A percentile compares a stretch with the other conserved stretches of the same genome.
phyloP scores from a whole-genome alignment of 1,139 yeast genomes.

The Hyphopichia burtonii region DNA sequence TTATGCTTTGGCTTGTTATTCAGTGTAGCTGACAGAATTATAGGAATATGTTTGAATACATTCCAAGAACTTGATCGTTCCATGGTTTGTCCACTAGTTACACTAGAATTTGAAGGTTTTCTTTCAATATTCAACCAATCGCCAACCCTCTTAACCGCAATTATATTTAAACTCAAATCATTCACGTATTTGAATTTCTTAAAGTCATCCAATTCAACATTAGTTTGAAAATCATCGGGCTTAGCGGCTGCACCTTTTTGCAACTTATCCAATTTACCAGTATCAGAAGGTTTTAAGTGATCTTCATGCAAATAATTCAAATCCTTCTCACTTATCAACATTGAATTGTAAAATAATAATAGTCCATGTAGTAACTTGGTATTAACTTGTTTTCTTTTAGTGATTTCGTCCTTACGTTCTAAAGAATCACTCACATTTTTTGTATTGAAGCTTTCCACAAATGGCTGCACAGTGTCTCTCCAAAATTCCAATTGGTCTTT shows the following conservation, averaged over 20 bases:
- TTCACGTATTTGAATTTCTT: constrained; percentile 45
- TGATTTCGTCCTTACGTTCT: constrained; percentile 67
- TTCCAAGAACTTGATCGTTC: constrained; percentile 21
- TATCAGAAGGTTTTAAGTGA: constrained; percentile 53
- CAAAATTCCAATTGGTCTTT: constrained; percentile 63
- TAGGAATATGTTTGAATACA: constrained; percentile 15
- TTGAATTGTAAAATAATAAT: constrained; percentile 70
- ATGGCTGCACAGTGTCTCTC: constrained; percentile 75
- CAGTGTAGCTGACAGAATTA: constrained; percentile 15
- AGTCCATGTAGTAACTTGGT: constrained; percentile 60
- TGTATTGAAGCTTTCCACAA: constrained; percentile 71
- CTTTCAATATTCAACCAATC: constrained; percentile 10
- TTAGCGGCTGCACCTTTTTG: constrained; percentile 15
- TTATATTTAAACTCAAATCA: constrained; percentile 61
- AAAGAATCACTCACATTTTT: constrained; percentile 66
- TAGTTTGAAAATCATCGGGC: background rate
- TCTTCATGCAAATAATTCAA: constrained; percentile 47
- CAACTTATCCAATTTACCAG: constrained; percentile 48
- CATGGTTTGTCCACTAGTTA: constrained; percentile 2
- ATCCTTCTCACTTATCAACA: constrained; percentile 64
- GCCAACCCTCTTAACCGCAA: constrained; percentile 50
- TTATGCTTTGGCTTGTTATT: constrained; percentile 25
- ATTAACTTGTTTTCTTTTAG: constrained; percentile 69
- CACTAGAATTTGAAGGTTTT: constrained; percentile 10
- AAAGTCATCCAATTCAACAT: constrained; percentile 21